phyloP scores from a whole-genome alignment of 2,329 filamentous ascomycete species.

The Aspergillus sp. region DNA sequence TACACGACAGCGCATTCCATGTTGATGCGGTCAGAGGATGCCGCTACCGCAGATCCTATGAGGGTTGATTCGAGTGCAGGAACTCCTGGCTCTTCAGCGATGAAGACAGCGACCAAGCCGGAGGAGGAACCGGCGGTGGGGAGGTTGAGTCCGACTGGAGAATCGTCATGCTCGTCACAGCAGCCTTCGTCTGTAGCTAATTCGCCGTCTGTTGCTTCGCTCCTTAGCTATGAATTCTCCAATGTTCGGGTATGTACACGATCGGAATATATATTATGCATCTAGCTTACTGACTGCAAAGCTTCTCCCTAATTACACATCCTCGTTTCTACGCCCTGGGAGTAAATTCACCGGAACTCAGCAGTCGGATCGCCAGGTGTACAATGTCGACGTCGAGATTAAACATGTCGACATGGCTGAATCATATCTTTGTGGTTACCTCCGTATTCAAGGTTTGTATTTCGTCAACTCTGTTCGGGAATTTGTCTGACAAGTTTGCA shows the following conservation, averaged over 20 bases:
- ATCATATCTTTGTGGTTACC: constrained; percentile 89
- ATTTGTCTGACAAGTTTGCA: constrained; percentile 2
- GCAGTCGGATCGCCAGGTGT: constrained; percentile 84
- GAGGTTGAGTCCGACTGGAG: constrained; percentile 27
- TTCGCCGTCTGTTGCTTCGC: constrained; percentile 36
- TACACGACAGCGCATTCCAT: constrained; percentile 18
- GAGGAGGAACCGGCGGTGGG: constrained; percentile 26
- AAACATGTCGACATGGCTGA: constrained; percentile 93
- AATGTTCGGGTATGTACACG: constrained; percentile 46
- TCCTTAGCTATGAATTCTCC: constrained; percentile 50
- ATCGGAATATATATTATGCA: not conserved
- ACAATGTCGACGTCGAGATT: constrained; percentile 94
- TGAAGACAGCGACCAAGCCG: constrained; percentile 19
- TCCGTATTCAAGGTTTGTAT: constrained; percentile 78
- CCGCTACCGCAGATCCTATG: constrained; percentile 17
- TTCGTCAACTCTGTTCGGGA: constrained; percentile 1
- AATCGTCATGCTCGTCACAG: constrained; percentile 24
- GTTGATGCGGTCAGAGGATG: constrained; percentile 23
- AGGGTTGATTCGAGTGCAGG: constrained; percentile 17
- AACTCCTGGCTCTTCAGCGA: constrained; percentile 3
- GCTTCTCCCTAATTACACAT: constrained; percentile 72
- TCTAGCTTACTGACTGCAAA: constrained; percentile 31
- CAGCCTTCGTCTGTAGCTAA: constrained; percentile 23
- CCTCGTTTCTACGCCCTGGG: constrained; percentile 76
- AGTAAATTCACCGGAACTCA: constrained; percentile 88